phyloP scores from a whole-genome alignment of 73 alveolate species.

The Tetrahymena borealis region DNA sequence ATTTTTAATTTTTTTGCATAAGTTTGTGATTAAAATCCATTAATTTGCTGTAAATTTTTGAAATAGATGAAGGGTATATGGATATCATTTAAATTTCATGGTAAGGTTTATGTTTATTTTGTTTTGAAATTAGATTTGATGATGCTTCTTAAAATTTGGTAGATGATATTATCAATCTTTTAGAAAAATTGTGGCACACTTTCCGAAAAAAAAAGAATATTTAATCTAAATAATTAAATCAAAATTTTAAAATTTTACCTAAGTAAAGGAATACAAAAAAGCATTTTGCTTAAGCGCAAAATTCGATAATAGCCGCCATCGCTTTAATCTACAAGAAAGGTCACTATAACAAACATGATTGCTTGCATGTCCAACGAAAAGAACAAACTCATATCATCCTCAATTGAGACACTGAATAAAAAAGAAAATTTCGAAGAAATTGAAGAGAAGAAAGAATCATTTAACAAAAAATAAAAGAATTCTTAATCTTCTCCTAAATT shows the following conservation, averaged over 20 bases:
- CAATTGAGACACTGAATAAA: not conserved
- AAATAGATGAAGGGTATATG: too few species aligned
- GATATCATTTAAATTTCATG: too few species aligned
- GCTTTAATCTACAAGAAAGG: not conserved
- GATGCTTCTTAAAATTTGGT: not conserved
- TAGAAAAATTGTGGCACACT: not conserved
- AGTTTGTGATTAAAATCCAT: too few species aligned
- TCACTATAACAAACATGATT: not conserved
- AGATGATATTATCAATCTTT: not conserved
- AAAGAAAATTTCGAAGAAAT: not conserved
- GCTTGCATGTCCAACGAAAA: not conserved
- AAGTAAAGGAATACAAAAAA: not conserved
- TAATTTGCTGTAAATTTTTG: too few species aligned
- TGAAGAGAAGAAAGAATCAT: not conserved
- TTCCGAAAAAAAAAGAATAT: not conserved
- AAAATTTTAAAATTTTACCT: not conserved
- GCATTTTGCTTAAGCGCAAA: not conserved
- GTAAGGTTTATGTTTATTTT: too few species aligned
- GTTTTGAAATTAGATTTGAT: too few species aligned
- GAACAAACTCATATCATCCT: not conserved
- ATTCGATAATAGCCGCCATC: not conserved
- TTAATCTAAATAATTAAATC: not conserved
- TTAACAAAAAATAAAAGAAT: not conserved
- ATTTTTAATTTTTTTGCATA: too few species aligned
- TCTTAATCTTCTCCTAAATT: not conserved